Evolutionary conservation across 306 rosid genomes (phyloP).

Genomic region (Carpinus viminea): DNA sequence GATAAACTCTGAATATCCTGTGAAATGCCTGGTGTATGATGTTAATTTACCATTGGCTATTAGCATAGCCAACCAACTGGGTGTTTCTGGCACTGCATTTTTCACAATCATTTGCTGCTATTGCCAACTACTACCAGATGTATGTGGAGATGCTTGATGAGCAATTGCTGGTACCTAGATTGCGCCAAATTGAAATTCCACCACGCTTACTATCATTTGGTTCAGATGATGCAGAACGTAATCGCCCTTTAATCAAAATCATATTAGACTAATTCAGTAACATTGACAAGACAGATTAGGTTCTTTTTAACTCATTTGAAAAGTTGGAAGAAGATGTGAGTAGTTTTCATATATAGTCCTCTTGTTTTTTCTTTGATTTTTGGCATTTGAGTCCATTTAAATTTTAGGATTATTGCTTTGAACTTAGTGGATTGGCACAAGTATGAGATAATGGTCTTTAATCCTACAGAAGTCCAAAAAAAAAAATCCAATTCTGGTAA

Average conservation of each 20-base stretch:
- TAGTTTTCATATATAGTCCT: background rate
- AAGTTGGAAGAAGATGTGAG: constrained; percentile 21
- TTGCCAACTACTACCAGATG: constrained; percentile 17
- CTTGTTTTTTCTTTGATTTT: background rate
- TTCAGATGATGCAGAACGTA: background rate
- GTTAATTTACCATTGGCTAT: constrained; percentile 31
- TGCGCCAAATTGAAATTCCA: background rate
- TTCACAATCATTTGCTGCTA: constrained; percentile 36
- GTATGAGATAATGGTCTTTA: no score
- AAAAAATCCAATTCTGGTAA: background rate
- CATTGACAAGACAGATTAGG: constrained; percentile 10
- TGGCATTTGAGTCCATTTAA: background rate
- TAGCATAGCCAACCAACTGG: constrained; percentile 14
- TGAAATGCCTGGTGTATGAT: constrained; percentile 35
- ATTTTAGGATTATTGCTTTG: background rate
- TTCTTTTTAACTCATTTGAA: constrained; percentile 9
- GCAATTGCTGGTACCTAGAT: constrained; percentile 3
- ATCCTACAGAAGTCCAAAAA: background rate
- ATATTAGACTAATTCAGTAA: constrained; percentile 11
- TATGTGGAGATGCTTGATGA: background rate
- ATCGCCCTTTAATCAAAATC: background rate
- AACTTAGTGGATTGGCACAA: background rate
- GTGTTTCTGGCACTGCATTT: constrained; percentile 28
- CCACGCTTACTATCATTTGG: background rate
- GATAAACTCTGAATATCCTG: constrained; percentile 2